Evolutionary conservation across 352 stramenopile species (phyloP), one percentile per base, ranked within the genome.

Genomic region (Pythium scleroteichum): DNA sequence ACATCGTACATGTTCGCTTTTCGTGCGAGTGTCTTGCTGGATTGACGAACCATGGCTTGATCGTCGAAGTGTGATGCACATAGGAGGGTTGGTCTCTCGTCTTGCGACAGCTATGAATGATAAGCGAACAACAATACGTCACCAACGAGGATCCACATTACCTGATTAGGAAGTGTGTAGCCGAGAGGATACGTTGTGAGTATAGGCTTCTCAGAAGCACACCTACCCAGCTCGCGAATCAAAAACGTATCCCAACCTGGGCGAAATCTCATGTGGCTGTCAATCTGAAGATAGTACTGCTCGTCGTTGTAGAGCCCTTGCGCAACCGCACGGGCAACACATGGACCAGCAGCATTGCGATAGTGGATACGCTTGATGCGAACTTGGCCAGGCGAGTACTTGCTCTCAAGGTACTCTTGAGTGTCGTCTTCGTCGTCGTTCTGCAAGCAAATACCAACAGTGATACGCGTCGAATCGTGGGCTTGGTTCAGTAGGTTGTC

Each of bases 181-280:
- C 82, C 94, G 20, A 94, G 71, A 16, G 94, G 94, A 64, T 99
- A 99, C 3, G 94, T 95, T 12, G 96, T 98, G 14, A 99, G 66
- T 23, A 98, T 83, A 10, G 92, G 63, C 50, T 93, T 92, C 12
- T 58, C 4, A 12, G 64, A 64, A 2, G 61, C 38, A 46, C 76
- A 87, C 14, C 75, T 68, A 12, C 38, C 41, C 16, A 97, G 75
- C 57, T 95, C 71, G 20, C 73, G 44, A 52, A 98, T 87, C 41
- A 99, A 65, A 53, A 92, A 98, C 10, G 59, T 70, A 68, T 99
- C 96, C 94, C 94, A 99, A 17, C 78, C 72, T 13, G 48, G 52
- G 7, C 77, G 77, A 39, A 94, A 84, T 1, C 92, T 81, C 82
- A 97, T 99, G 73, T 98, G 96, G 53, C 92, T 97, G 69, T 99